Percentiles rank a stretch among this genome's conserved stretches.
phyloP scores from a whole-genome alignment of 1,284 basidiomycete genomes.

The Phlebopus sp. region DNA sequence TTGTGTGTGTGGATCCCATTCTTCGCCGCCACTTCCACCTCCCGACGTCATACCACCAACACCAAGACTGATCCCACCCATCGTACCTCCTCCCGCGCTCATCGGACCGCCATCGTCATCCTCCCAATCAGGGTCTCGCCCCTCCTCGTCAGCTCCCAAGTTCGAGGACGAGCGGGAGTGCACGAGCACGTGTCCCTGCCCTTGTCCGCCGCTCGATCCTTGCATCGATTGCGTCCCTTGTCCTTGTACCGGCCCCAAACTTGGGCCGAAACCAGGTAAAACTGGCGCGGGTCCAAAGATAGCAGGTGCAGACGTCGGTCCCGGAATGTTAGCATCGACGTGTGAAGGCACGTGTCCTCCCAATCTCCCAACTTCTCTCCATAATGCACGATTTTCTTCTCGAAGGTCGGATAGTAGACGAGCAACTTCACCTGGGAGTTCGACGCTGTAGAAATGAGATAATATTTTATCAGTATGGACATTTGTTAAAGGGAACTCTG shows the following conservation, averaged over 20 bases:
- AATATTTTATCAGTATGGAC: too few species aligned
- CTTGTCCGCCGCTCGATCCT: slow-evolving; percentile 1
- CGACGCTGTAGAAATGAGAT: slow-evolving; percentile 48
- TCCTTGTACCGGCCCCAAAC: slow-evolving; percentile 9
- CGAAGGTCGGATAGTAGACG: slow-evolving; percentile 65
- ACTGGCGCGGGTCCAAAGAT: slow-evolving; percentile 4
- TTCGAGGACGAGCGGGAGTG: slow-evolving; percentile 30
- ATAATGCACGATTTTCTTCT: slow-evolving; percentile 56
- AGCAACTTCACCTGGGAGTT: slow-evolving; percentile 75
- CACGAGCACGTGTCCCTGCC: slow-evolving; percentile 16
- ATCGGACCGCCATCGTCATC: slow-evolving; percentile 22
- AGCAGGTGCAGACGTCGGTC: slow-evolving; percentile 3
- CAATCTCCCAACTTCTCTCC: slow-evolving; percentile 41
- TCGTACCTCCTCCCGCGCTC: slow-evolving; percentile 1
- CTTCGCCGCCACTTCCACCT: slow-evolving; percentile 15
- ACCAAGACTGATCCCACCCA: slow-evolving; percentile 10
- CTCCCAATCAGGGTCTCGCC: slow-evolving; percentile 29
- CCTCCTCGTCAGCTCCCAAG: slow-evolving; percentile 24
- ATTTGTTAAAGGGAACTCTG: too few species aligned
- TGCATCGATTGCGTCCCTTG: slow-evolving; percentile 2
- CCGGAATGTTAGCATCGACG: neutral
- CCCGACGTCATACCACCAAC: slow-evolving; percentile 16
- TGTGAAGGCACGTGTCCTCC: slow-evolving; percentile 30
- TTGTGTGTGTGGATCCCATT: slow-evolving; percentile 16
- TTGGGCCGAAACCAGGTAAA: slow-evolving; percentile 9